phyloP scores from a whole-genome alignment of 164 flowering plant species.

The Vitis rupestris region DNA sequence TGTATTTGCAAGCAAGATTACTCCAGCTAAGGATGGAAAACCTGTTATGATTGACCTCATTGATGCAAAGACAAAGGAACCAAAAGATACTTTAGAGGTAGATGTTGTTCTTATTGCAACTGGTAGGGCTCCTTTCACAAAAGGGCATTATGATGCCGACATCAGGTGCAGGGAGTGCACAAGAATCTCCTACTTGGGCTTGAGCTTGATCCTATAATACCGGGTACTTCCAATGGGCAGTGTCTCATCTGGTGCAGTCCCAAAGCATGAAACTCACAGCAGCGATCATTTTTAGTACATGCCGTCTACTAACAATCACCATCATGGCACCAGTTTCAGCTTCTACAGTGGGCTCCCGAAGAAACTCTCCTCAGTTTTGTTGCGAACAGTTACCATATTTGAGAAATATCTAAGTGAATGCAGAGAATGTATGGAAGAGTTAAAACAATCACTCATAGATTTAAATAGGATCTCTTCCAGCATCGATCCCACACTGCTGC shows the following conservation, averaged over 20 bases:
- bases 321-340: slow-evolving; percentile 66
- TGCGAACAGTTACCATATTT: slow-evolving; percentile 75
- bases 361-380: slow-evolving; percentile 85
- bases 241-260: slow-evolving; percentile 23
- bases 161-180: too few species aligned
- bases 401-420: slow-evolving; percentile 82
- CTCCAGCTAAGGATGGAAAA: slow-evolving; percentile 97
- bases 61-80: slow-evolving; percentile 97
- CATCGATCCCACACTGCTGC: too few species aligned
- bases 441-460: too few species aligned
- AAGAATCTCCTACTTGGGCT: too few species aligned
- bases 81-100: slow-evolving; percentile 90
- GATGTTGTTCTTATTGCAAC: too few species aligned
- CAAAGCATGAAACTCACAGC: slow-evolving; percentile 26
- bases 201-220: too few species aligned
- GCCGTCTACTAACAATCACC: slow-evolving; percentile 43
- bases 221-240: too few species aligned
- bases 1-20: slow-evolving; percentile 88
- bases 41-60: slow-evolving; percentile 94
- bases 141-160: too few species aligned
- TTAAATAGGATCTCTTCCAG: too few species aligned
- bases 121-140: too few species aligned
- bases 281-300: slow-evolving; percentile 21
- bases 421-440: too few species aligned
- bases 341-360: slow-evolving; percentile 86